phyloP scores from a whole-genome alignment of 78 protist genomes.

The Dictyostelium discoideum region dicty_2.7 NC_007088.5:4257501-4258000 shows the following conservation, averaged over 20 bases:
- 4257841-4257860: neutral
- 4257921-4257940: neutral
- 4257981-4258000: neutral
- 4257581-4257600: constrained; percentile 81
- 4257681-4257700: neutral
- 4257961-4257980: constrained; percentile 13
- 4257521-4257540: neutral
- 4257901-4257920: neutral
- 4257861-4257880: neutral
- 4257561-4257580: neutral
- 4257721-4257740: constrained; percentile 20
- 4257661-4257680: constrained; percentile 62
- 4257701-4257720: constrained; percentile 13
- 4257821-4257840: constrained; percentile 24
- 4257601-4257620: constrained; percentile 81
- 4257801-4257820: constrained; percentile 68
- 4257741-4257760: constrained; percentile 47
- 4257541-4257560: neutral
- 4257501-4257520: neutral
- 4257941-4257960: neutral
- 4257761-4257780: constrained; percentile 36
- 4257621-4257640: constrained; percentile 58
- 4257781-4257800: constrained; percentile 69
- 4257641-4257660: constrained; percentile 28
- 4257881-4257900: neutral